A percentile compares a stretch with the other conserved stretches of the same genome.
These are phyloP conservation scores for Sporothrix schenckii DNA, from an alignment of 2,329 filamentous ascomycete species.

Conservation along the genomic window DNA sequence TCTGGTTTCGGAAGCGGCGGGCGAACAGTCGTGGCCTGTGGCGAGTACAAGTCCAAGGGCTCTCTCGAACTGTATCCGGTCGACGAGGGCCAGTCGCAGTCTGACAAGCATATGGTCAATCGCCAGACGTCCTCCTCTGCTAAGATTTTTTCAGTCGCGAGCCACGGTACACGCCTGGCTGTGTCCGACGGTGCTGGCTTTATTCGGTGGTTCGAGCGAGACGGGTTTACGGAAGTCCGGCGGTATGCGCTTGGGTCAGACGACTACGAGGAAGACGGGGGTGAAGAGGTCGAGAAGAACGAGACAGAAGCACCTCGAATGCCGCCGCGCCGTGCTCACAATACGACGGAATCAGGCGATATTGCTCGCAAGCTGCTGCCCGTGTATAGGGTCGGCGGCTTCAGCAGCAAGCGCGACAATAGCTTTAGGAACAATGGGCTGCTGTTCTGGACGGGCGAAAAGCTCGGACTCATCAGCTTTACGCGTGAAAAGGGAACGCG, in stretches of 20 bases:
- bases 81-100: slow-evolving; percentile 10
- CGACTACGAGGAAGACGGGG: slow-evolving; percentile 47
- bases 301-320: background rate
- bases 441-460: slow-evolving; percentile 85
- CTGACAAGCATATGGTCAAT: slow-evolving; percentile 64
- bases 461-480: slow-evolving; percentile 72
- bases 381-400: slow-evolving; percentile 47
- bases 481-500: slow-evolving; percentile 55
- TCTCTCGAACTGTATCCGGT: slow-evolving; percentile 84
- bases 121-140: slow-evolving; percentile 79
- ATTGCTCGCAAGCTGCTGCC: slow-evolving; percentile 80
- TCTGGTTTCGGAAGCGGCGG: slow-evolving; percentile 35
- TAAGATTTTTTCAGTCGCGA: slow-evolving; percentile 77
- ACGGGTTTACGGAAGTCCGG: slow-evolving; percentile 67
- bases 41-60: slow-evolving; percentile 89
- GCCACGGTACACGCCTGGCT: slow-evolving; percentile 80
- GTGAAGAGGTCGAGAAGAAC: slow-evolving; percentile 39
- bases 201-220: slow-evolving; percentile 88
- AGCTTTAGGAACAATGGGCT: slow-evolving; percentile 65
- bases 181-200: slow-evolving; percentile 82
- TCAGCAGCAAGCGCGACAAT: slow-evolving; percentile 32
- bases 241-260: slow-evolving; percentile 54
- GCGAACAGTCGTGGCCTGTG: slow-evolving; percentile 78
- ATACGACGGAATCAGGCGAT: slow-evolving; percentile 59
- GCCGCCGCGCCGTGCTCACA: slow-evolving; percentile 32